Evolutionary conservation across 495 filamentous ascomycete species (phyloP).

Genomic region (Copromyces sp.): DNA sequence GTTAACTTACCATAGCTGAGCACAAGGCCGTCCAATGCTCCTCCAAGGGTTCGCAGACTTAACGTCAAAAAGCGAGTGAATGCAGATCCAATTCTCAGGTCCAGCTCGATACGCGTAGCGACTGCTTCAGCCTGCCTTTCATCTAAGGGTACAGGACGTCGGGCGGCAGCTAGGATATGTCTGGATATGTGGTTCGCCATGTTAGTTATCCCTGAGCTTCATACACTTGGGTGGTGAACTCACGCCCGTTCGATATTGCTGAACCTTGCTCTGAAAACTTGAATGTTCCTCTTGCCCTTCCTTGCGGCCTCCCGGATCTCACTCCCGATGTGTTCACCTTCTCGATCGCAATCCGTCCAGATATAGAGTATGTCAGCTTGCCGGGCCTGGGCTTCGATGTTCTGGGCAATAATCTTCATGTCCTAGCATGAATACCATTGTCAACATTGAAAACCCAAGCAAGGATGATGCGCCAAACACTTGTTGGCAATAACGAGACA

Average conservation of each 20-base stretch:
- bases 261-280: slow-evolving; percentile 80
- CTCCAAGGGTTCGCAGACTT: slow-evolving; percentile 57
- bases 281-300: slow-evolving; percentile 58
- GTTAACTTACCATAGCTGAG: slow-evolving; percentile 72
- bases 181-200: slow-evolving; percentile 23
- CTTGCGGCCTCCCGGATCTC: slow-evolving; percentile 78
- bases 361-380: slow-evolving; percentile 67
- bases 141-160: slow-evolving; percentile 65
- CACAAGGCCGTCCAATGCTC: slow-evolving; percentile 47
- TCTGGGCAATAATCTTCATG: slow-evolving; percentile 68
- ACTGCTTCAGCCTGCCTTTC: slow-evolving; percentile 83
- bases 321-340: slow-evolving; percentile 93
- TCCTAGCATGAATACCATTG: slow-evolving; percentile 38
- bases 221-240: slow-evolving; percentile 19
- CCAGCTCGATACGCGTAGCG: slow-evolving; percentile 79
- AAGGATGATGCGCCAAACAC: background rate
- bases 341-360: slow-evolving; percentile 98
- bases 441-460: background rate
- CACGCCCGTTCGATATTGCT: slow-evolving; percentile 92
- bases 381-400: slow-evolving; percentile 71
- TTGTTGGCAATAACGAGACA: slow-evolving; percentile 8
- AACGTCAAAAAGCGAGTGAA: slow-evolving; percentile 86
- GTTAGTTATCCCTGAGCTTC: background rate
- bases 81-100: slow-evolving; percentile 79
- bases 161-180: slow-evolving; percentile 80